Percentiles rank a stretch among this genome's conserved stretches.
phyloP scores from a whole-genome alignment of 202 grass and related monocot genomes.

The Brachypodium distachyon region DNA sequence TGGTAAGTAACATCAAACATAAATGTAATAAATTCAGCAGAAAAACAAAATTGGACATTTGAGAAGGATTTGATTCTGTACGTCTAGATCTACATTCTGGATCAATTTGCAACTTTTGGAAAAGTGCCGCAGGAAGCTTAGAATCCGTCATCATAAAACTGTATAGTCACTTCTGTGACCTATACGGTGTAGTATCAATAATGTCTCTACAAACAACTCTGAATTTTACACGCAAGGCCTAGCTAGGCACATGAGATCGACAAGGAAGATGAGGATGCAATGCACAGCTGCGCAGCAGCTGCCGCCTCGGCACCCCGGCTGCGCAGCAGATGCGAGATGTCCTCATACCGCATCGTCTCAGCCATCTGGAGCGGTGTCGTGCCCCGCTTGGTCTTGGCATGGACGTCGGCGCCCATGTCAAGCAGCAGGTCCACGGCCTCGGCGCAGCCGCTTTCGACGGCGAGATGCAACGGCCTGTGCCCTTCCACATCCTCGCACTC shows the following conservation, averaged over 20 bases:
- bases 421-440: conserved; percentile 71
- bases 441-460: conserved; percentile 54
- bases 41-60: background rate
- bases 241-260: conserved; percentile 46
- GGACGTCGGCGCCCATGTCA: conserved; percentile 62
- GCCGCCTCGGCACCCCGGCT: conserved; percentile 35
- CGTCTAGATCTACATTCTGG: background rate
- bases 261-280: conserved; percentile 51
- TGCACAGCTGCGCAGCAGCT: conserved; percentile 18
- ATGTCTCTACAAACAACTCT: background rate
- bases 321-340: conserved; percentile 44
- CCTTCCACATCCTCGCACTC: conserved; percentile 76
- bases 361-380: conserved; percentile 69
- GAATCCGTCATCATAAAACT: background rate
- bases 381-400: conserved; percentile 55
- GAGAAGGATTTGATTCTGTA: background rate
- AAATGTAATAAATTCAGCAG: background rate
- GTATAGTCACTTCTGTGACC: background rate
- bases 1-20: too few relatives aligned
- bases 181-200: conserved; percentile 1
- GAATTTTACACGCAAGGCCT: background rate
- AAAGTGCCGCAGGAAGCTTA: background rate
- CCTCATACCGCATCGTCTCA: conserved; percentile 48
- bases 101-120: background rate
- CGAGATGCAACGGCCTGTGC: conserved; percentile 73